A percentile compares a stretch with the other conserved stretches of the same genome.
phyloP scores from a whole-genome alignment of 1,284 basidiomycete species.

The Rhodofomes roseus region DNA sequence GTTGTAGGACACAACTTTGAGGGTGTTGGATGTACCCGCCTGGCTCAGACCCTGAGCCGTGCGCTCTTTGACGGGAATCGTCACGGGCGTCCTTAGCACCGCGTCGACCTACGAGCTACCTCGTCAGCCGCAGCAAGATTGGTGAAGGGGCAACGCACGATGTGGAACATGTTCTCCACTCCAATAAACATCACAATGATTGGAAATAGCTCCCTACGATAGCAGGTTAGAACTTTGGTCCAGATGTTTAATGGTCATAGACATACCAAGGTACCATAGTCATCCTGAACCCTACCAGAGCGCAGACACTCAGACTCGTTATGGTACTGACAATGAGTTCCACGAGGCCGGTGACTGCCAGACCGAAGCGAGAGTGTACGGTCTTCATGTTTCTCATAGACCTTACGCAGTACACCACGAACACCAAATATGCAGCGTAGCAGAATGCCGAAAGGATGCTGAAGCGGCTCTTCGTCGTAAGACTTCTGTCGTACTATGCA shows the following conservation, averaged over 20 bases:
- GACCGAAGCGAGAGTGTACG: constrained; percentile 88
- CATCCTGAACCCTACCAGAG: constrained; percentile 79
- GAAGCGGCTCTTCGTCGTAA: constrained; percentile 30
- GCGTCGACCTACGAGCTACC: constrained; percentile 66
- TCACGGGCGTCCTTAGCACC: constrained; percentile 86
- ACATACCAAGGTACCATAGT: constrained; percentile 85
- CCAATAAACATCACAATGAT: constrained; percentile 96
- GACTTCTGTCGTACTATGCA: constrained; percentile 48
- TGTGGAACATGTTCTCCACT: constrained; percentile 95
- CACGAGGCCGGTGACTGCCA: constrained; percentile 91
- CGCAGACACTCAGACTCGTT: constrained; percentile 89
- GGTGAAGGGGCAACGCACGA: constrained; percentile 50
- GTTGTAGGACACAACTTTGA: constrained; percentile 90
- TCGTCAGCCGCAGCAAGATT: constrained; percentile 4
- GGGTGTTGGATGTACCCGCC: constrained; percentile 87
- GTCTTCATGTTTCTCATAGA: constrained; percentile 78
- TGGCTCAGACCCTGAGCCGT: constrained; percentile 86
- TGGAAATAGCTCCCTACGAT: constrained; percentile 74
- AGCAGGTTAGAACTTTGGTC: constrained; percentile 8
- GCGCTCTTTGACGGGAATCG: constrained; percentile 87
- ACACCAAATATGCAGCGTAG: constrained; percentile 75
- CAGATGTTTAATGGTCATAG: constrained; percentile 4
- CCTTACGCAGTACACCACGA: constrained; percentile 76
- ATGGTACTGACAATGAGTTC: constrained; percentile 91
- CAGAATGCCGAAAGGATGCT: constrained; percentile 70